Evolutionary conservation across 2,329 filamentous ascomycete species (phyloP), one percentile per base, ranked within the genome.

Genomic region (Diaporthe capsici): DNA sequence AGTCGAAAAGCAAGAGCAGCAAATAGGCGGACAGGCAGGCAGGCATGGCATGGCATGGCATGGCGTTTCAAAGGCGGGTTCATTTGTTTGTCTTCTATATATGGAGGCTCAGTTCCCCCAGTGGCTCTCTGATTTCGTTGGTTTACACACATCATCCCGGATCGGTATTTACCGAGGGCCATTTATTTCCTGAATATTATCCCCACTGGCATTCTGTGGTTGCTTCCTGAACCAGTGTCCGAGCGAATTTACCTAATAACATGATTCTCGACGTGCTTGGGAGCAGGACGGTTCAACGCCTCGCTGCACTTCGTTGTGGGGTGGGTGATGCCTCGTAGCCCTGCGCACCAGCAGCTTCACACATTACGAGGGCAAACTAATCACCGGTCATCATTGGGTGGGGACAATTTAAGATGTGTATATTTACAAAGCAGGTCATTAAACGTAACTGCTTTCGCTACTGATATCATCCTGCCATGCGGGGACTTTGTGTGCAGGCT

Each of bases 1-100:
- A 15, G 31, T 53, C 65, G 13, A 70, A 42, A 28, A 49, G 15
- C 61, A 65, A 65, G 42, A 42, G 10, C 39, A 49, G 42, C 6
- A 34, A 20, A n/a, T n/a, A 63, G 51, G 44, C 12, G 28, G 58
- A 53, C 58, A 53, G 53, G 61, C n/a, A 51, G 44, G 71, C 47
- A 53, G 61, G 63, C 61, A 71, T 73, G 31, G 63, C 31, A 67
- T 71, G 65, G 75, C 75, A 76, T 76, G 47, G 75, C 76, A 49
- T 47, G 76, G 76, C 76, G 76, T 77, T 75, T 44, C 71, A 55
- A 55, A 51, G 39, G 68, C 63, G 47, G 28, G 39, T 72, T 25
- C 42, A 25, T 31, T 39, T 65, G 37, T 60, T 71, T 51, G 25
- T 8, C 67, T 61, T 74, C 12, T 61, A 28, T 7, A 31, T 28